Conservation (phyloP, 2,329 filamentous ascomycete genomes). For the Fusarium xyrophilum region DNA sequence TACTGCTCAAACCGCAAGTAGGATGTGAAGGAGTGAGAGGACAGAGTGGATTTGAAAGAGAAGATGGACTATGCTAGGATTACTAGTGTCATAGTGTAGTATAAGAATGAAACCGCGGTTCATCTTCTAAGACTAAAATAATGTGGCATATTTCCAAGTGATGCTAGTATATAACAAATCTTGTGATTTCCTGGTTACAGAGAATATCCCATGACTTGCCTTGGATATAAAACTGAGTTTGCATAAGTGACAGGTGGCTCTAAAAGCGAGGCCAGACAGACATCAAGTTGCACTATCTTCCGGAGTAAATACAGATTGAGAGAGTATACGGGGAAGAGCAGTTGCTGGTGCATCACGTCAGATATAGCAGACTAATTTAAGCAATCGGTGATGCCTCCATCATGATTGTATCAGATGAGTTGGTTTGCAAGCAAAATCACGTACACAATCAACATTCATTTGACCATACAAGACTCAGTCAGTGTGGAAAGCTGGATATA, state of each 20-base stretch:
- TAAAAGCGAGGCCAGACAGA: no score
- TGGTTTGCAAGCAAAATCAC: background rate
- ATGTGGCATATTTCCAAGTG: background rate
- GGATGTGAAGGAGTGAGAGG: accelerated
- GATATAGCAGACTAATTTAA: no score
- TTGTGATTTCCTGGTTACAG: accelerated
- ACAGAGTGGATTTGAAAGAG: accelerated
- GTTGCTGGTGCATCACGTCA: no score
- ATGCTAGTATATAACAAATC: background rate
- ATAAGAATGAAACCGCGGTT: background rate
- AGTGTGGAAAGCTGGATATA: accelerated
- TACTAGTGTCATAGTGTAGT: background rate
- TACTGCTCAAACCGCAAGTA: background rate
- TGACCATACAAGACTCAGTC: background rate
- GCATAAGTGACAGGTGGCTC: no score
- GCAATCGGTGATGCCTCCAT: no score
- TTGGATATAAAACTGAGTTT: no score
- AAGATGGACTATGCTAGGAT: no score
- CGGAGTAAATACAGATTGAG: accelerated
- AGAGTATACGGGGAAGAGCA: accelerated
- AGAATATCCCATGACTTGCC: no score
- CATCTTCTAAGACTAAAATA: accelerated
- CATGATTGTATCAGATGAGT: no score
- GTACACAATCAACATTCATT: no score
- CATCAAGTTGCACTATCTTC: background rate